A percentile compares a stretch with the other conserved stretches of the same genome.
phyloP scores from a whole-genome alignment of 768 basidiomycete species.

The Serendipita indica region DNA sequence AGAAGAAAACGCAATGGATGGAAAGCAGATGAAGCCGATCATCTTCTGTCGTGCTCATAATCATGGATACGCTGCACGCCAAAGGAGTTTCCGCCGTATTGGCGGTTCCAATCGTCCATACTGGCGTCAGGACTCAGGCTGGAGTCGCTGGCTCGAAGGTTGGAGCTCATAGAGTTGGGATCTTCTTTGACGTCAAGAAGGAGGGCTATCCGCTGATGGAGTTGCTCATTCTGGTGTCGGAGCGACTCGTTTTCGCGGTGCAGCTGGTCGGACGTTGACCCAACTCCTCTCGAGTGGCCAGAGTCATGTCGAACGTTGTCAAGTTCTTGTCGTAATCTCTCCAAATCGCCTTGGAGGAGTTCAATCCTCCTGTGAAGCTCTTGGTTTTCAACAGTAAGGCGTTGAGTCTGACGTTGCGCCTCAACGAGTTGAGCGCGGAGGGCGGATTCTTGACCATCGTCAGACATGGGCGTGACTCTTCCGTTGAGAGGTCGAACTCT shows the following conservation, averaged over 20 bases:
- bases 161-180: conserved; percentile 44
- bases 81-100: conserved; percentile 57
- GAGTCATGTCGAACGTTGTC: conserved; percentile 61
- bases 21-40: conserved; percentile 15
- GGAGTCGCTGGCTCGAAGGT: conserved; percentile 53
- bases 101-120: conserved; percentile 72
- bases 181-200: conserved; percentile 65
- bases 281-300: conserved; percentile 66
- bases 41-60: conserved; percentile 41
- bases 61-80: conserved; percentile 45
- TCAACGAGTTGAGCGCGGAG: conserved; percentile 62
- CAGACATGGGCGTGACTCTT: conserved; percentile 60
- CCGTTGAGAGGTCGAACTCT: conserved; percentile 48
- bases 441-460: conserved; percentile 43
- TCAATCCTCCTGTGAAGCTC: conserved; percentile 63
- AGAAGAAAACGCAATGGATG: conserved; percentile 17
- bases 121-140: conserved; percentile 79
- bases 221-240: conserved; percentile 73
- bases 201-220: conserved; percentile 82
- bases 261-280: conserved; percentile 66
- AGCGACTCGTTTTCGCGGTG: conserved; percentile 66
- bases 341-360: conserved; percentile 58
- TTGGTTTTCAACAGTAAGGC: conserved; percentile 56
- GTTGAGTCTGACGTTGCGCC: conserved; percentile 59
- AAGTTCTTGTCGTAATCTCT: conserved; percentile 52